These are phyloP conservation scores for Aspergillus cejpii DNA, from an alignment of 2,329 filamentous ascomycete species.

Conservation along the genomic window DNA sequence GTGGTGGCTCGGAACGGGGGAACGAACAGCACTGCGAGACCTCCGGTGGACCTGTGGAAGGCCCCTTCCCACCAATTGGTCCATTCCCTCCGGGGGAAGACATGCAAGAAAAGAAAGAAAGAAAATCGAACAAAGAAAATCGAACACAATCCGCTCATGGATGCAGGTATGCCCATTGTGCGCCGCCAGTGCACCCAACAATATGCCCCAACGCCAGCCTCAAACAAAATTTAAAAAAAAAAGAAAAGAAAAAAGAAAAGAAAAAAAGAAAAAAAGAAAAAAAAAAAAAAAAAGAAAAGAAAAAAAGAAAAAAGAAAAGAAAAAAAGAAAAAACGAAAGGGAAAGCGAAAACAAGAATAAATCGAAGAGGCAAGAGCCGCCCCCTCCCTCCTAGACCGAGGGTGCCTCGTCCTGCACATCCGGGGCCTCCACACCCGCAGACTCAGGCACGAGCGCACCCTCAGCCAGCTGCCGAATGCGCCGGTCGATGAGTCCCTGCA, in stretches of 20 bases:
- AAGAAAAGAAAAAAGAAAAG: no score
- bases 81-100: conserved; percentile 1
- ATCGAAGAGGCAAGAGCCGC: background rate
- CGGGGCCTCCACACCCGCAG: background rate
- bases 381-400: no score
- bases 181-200: conserved; percentile 3
- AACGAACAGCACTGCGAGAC: background rate
- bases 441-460: background rate
- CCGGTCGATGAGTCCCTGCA: conserved; percentile 28
- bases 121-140: conserved; percentile 2
- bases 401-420: background rate
- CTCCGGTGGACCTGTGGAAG: background rate
- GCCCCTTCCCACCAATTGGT: background rate
- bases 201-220: no score
- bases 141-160: conserved; percentile 2
- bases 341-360: background rate
- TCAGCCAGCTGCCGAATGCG: conserved; percentile 23
- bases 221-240: no score
- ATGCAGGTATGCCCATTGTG: background rate
- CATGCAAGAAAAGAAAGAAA: conserved; percentile 3
- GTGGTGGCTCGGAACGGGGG: background rate
- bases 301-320: conserved; percentile 1
- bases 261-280: no score
- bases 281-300: no score
- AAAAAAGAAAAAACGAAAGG: background rate